Conservation (phyloP, 2,329 filamentous ascomycete species). For the Trichoderma atrobrunneum region DNA sequence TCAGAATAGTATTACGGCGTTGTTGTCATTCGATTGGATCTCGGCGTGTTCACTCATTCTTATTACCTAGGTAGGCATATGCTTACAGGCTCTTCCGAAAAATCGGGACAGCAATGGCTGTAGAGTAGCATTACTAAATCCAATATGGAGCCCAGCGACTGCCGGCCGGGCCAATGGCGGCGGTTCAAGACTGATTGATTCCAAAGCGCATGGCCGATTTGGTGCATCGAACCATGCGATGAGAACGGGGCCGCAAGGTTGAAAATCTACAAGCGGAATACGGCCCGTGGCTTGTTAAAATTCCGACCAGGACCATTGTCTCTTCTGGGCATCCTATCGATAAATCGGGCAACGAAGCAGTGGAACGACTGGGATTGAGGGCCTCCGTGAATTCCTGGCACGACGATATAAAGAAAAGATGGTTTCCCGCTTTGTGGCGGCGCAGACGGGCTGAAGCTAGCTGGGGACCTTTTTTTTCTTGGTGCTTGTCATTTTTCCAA, state of each 20-base stretch:
- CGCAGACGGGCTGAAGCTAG: not conserved
- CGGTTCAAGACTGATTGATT: not conserved
- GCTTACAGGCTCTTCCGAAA: not conserved
- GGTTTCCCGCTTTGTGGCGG: conserved; percentile 6
- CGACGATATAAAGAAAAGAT: not conserved
- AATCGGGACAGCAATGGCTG: not conserved
- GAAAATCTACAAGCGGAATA: not conserved
- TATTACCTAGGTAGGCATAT: not conserved
- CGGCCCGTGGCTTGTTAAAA: not conserved
- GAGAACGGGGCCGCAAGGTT: not conserved
- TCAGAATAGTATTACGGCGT: not conserved
- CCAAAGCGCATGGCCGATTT: not conserved
- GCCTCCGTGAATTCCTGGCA: not conserved
- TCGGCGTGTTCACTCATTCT: not conserved
- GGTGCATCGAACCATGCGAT: not conserved
- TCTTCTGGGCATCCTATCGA: not conserved
- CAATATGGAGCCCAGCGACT: not conserved
- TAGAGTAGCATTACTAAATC: not conserved
- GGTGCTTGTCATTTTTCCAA: not conserved
- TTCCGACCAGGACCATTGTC: not conserved
- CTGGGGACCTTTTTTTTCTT: not conserved
- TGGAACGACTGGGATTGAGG: not conserved
- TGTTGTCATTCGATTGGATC: not conserved
- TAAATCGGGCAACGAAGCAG: not conserved
- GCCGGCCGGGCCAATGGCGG: not conserved